phyloP scores from a whole-genome alignment of 805 yeast genomes.

The Metahyphopichia silvanorum region DNA sequence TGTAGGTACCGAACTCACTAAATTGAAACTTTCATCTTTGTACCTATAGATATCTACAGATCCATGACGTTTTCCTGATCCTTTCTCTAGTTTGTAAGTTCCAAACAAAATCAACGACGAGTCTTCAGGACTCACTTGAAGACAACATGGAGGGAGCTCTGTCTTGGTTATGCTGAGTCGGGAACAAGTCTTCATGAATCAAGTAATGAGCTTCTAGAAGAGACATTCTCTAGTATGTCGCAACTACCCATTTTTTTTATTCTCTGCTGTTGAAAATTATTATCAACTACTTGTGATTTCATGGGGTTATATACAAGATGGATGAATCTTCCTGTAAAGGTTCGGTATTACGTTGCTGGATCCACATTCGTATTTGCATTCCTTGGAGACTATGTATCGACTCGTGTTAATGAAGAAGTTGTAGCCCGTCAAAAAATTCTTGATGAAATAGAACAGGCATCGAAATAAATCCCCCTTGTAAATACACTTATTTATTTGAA shows the following conservation, averaged over 20 bases:
- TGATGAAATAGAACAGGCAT: slow-evolving; percentile 18
- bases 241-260: no score
- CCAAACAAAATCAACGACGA: slow-evolving; percentile 58
- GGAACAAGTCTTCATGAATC: slow-evolving; percentile 8
- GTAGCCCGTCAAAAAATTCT: slow-evolving; percentile 28
- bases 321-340: slow-evolving; percentile 39
- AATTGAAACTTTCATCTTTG: slow-evolving; percentile 7
- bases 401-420: slow-evolving; percentile 33
- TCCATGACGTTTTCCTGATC: slow-evolving; percentile 63
- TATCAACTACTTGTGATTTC: not conserved
- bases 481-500: no score
- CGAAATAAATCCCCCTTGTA: no score
- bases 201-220: no score
- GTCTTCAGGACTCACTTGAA: slow-evolving; percentile 56
- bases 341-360: slow-evolving; percentile 37
- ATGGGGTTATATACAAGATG: slow-evolving; percentile 34
- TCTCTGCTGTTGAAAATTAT: not conserved
- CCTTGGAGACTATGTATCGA: slow-evolving; percentile 37
- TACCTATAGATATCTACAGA: slow-evolving; percentile 43
- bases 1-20: slow-evolving; percentile 29
- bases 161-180: slow-evolving; percentile 37
- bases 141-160: slow-evolving; percentile 78
- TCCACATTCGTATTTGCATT: slow-evolving; percentile 39
- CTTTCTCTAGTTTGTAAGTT: slow-evolving; percentile 68
- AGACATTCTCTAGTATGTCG: no score